A percentile compares a stretch with the other conserved stretches of the same genome.
Evolutionary conservation across 441 rosid species (phyloP).

Genomic region (Kokia cookei): DNA sequence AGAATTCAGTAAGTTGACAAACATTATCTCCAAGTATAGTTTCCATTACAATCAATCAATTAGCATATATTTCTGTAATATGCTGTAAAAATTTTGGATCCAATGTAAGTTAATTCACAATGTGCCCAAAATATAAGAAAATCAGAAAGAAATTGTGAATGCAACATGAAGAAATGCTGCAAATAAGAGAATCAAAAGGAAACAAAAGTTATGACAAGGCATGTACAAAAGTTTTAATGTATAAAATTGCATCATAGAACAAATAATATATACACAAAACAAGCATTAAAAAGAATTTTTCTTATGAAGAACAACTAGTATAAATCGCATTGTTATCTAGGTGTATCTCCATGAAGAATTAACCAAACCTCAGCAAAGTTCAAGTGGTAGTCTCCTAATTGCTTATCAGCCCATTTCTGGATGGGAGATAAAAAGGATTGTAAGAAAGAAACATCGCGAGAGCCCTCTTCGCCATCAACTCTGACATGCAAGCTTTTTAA

Average conservation of each 20-base stretch:
- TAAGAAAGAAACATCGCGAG: slow-evolving; percentile 52
- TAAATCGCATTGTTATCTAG: not conserved
- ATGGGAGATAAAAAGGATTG: slow-evolving; percentile 88
- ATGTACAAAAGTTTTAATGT: not conserved
- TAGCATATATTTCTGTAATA: not conserved
- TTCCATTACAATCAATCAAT: not conserved
- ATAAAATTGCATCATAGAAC: not conserved
- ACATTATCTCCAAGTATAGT: not conserved
- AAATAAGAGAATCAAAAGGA: not conserved
- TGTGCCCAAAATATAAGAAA: not conserved
- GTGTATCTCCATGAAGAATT: slow-evolving; percentile 1
- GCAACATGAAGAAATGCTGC: not conserved
- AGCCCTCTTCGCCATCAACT: slow-evolving; percentile 64
- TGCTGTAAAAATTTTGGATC: not conserved
- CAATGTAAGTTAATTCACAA: not conserved
- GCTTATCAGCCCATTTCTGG: slow-evolving; percentile 90
- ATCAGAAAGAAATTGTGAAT: not conserved
- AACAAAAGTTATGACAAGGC: not conserved
- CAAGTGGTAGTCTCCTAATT: slow-evolving; percentile 85
- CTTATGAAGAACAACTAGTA: not conserved
- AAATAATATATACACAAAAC: not conserved
- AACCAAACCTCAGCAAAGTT: slow-evolving; percentile 82
- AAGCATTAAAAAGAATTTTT: not conserved
- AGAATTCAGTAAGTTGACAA: not conserved
- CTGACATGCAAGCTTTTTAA: slow-evolving; percentile 69